Base-by-base conservation (phyloP, 768 basidiomycete species). In the Leccinellum rugosiceps region DNA sequence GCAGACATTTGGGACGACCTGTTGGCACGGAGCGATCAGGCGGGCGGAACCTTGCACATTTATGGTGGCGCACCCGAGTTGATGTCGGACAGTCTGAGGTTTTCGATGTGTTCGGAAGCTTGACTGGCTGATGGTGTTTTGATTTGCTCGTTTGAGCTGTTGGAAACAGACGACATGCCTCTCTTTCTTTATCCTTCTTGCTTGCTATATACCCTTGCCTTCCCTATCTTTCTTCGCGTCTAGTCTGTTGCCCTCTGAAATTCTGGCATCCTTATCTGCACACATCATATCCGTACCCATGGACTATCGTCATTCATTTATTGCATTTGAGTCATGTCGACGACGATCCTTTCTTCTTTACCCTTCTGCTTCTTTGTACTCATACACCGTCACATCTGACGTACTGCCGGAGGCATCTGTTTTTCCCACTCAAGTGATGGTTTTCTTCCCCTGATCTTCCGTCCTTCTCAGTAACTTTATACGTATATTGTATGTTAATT, bases 1-100 rank as follows among this genome's bases (percentile, higher is more conserved):
- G 78, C 80, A 7, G 82, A 79, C 13, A 82, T 81, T 63, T 91
- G 88, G 88, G 80, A 87, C 55, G 84, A 85, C 58, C 64, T 91
- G 54, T 70, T 90, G 58, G 79, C 82, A 66, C 77, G 80, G 62
- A 90, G 88, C 63, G 86, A 78, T 43, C 71, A 72, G 51, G 90
- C 90, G 1, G 90, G 90, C 1, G 90, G 90, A 45, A 92, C 90
- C 52, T 66, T 91, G 54, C 86, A 84, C 62, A 66, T 90, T 6
- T 56, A 63, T 10, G 75, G 76, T 8, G 41, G 41, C 19, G 48
- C 56, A 21, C 58, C 28, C 6, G 76, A 73, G 19, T 70, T 83
- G 52, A 65, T 80, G 63, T 79, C 80, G 53, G 80, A 81, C 57
- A 72, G 56, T 26, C 49, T 79, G 26, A 71, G 76, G 8, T 72